Evolutionary conservation across 73 alveolate species (phyloP).

Genomic region (Blepharisma stoltei): DNA sequence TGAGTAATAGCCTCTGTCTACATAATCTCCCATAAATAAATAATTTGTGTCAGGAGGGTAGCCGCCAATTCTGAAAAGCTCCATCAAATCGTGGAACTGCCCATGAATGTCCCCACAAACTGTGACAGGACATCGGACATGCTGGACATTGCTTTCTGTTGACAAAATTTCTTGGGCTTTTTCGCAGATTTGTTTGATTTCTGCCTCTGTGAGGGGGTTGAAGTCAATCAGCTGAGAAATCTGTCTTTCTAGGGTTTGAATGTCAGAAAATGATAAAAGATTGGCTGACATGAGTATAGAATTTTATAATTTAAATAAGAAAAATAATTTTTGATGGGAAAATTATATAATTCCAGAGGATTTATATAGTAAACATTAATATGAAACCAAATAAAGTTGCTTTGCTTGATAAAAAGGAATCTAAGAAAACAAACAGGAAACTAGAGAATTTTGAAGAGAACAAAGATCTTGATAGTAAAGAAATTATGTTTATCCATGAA

Average conservation of each 20-base stretch:
- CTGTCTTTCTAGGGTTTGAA: slow-evolving; percentile 39
- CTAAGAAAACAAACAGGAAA: too few relatives aligned
- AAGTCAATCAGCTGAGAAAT: slow-evolving; percentile 43
- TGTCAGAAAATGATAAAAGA: background rate
- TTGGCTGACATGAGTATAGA: too few relatives aligned
- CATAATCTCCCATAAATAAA: slow-evolving; percentile 65
- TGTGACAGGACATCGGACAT: slow-evolving; percentile 56
- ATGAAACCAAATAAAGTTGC: too few relatives aligned
- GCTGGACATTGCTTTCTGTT: slow-evolving; percentile 64
- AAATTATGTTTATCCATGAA: too few relatives aligned
- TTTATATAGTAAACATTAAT: too few relatives aligned
- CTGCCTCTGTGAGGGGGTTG: slow-evolving; percentile 55
- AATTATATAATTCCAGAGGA: too few relatives aligned
- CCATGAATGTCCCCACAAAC: slow-evolving; percentile 79
- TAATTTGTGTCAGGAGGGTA: slow-evolving; percentile 62
- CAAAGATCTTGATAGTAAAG: too few relatives aligned
- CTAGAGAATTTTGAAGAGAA: too few relatives aligned
- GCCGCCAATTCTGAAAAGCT: slow-evolving; percentile 71
- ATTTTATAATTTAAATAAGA: too few relatives aligned
- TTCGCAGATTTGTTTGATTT: slow-evolving; percentile 53
- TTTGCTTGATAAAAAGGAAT: too few relatives aligned
- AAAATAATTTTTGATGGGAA: too few relatives aligned
- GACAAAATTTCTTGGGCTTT: background rate
- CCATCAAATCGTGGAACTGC: slow-evolving; percentile 78
- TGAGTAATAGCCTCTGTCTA: slow-evolving; percentile 60